phyloP scores from a whole-genome alignment of 495 filamentous ascomycete genomes.

The Penicillium paxilli region DNA sequence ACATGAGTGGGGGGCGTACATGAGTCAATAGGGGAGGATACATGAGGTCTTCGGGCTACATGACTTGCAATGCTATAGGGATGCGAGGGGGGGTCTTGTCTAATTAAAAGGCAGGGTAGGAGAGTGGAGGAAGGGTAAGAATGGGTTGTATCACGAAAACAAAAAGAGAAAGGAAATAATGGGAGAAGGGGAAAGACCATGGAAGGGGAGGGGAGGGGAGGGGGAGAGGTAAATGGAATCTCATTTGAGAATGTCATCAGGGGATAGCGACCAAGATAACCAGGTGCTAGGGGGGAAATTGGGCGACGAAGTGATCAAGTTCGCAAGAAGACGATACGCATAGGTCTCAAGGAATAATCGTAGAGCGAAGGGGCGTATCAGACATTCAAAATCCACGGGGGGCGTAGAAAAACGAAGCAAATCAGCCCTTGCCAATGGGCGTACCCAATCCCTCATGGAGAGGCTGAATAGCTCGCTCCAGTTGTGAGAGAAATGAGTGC shows the following conservation, averaged over 20 bases:
- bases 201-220: conserved; percentile 41
- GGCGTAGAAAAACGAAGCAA: neutral
- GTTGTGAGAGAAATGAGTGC: neutral
- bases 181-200: conserved; percentile 24
- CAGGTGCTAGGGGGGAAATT: conserved; percentile 7
- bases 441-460: neutral
- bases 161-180: conserved; percentile 1
- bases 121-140: conserved; percentile 14
- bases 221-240: conserved; percentile 28
- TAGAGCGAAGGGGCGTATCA: neutral
- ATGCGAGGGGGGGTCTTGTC: conserved; percentile 36
- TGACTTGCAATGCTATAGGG: conserved; percentile 41
- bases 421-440: neutral
- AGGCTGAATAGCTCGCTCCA: neutral
- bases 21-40: conserved; percentile 32
- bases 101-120: conserved; percentile 43
- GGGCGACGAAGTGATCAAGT: no score
- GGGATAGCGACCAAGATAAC: neutral
- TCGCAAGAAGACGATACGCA: neutral
- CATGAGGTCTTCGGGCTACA: conserved; percentile 55
- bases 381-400: neutral
- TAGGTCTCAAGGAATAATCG: neutral
- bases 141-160: conserved; percentile 21
- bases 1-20: conserved; percentile 19
- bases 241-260: conserved; percentile 27